These are phyloP conservation scores for Penicillium arizonense DNA, from an alignment of 495 filamentous ascomycete genomes.

Conservation along the genomic window DNA sequence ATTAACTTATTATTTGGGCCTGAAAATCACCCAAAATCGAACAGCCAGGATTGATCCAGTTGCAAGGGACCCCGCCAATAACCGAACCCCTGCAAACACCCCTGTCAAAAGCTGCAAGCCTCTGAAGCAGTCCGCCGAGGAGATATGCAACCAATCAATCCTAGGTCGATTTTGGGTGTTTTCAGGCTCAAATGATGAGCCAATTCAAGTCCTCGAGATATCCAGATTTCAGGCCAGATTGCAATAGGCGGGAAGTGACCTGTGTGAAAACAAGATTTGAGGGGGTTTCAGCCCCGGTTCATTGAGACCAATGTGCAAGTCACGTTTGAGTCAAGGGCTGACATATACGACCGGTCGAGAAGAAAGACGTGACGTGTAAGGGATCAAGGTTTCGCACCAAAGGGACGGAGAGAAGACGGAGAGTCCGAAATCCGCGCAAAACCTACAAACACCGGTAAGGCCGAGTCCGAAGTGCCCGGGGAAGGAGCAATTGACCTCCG, in stretches of 20 bases:
- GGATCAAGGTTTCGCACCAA: not conserved
- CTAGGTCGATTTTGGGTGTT: not conserved
- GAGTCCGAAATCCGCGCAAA: not conserved
- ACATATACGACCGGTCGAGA: too few species aligned
- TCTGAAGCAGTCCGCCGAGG: not conserved
- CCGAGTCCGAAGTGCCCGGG: constrained; percentile 20
- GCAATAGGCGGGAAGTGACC: not conserved
- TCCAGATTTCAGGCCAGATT: too few species aligned
- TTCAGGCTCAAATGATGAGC: constrained; percentile 6
- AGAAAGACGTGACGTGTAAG: too few species aligned
- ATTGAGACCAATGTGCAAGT: too few species aligned
- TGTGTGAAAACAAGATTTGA: not conserved
- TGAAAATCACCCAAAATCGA: constrained; percentile 12
- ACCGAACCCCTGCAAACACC: not conserved
- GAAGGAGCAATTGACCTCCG: constrained; percentile 15
- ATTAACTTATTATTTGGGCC: constrained; percentile 5
- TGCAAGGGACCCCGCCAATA: not conserved
- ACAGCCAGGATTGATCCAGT: not conserved
- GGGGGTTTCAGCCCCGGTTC: too few species aligned
- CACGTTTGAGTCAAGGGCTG: too few species aligned
- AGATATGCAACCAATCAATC: too few species aligned
- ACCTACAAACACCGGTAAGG: constrained; percentile 15
- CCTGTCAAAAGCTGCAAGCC: not conserved
- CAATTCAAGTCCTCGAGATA: not conserved
- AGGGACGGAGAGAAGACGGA: too few species aligned